A percentile compares a stretch with the other conserved stretches of the same genome.
These are phyloP conservation scores for Neurospora crassa DNA, from an alignment of 2,329 filamentous ascomycete species.

Conservation along the genomic window DNA sequence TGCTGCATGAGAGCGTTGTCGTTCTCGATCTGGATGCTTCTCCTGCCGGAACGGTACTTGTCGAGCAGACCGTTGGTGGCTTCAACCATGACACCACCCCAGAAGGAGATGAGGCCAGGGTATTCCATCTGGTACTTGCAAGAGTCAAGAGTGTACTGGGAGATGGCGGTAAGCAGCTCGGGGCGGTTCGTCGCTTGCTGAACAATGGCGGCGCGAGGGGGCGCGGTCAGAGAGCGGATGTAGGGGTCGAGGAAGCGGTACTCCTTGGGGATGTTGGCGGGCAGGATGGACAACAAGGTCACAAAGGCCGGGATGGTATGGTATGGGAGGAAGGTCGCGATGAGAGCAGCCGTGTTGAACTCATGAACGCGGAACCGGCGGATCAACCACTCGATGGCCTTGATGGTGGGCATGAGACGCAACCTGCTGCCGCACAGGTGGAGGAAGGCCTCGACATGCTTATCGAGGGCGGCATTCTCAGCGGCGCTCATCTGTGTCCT, in stretches of 20 bases:
- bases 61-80: slow-evolving; percentile 77
- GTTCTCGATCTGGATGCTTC: slow-evolving; percentile 66
- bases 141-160: slow-evolving; percentile 67
- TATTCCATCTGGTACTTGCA: slow-evolving; percentile 65
- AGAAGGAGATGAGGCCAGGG: slow-evolving; percentile 73
- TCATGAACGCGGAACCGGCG: slow-evolving; percentile 66
- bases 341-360: slow-evolving; percentile 68
- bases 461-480: slow-evolving; percentile 76
- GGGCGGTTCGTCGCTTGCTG: slow-evolving; percentile 73
- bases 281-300: slow-evolving; percentile 79
- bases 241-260: slow-evolving; percentile 85
- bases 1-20: slow-evolving; percentile 66
- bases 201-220: slow-evolving; percentile 72
- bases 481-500: slow-evolving; percentile 70
- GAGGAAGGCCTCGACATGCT: slow-evolving; percentile 70
- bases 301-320: slow-evolving; percentile 79
- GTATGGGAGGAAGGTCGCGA: slow-evolving; percentile 87
- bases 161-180: slow-evolving; percentile 66
- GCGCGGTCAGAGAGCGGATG: slow-evolving; percentile 63
- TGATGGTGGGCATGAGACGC: slow-evolving; percentile 77
- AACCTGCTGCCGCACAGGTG: slow-evolving; percentile 67
- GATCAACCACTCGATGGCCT: slow-evolving; percentile 90
- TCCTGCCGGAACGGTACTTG: slow-evolving; percentile 63
- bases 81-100: slow-evolving; percentile 82
- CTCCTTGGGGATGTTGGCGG: slow-evolving; percentile 59